Percentiles rank a stretch among this genome's conserved stretches.
Evolutionary conservation across 768 basidiomycete genomes (phyloP).

Genomic region (Mycena epipterygia): DNA sequence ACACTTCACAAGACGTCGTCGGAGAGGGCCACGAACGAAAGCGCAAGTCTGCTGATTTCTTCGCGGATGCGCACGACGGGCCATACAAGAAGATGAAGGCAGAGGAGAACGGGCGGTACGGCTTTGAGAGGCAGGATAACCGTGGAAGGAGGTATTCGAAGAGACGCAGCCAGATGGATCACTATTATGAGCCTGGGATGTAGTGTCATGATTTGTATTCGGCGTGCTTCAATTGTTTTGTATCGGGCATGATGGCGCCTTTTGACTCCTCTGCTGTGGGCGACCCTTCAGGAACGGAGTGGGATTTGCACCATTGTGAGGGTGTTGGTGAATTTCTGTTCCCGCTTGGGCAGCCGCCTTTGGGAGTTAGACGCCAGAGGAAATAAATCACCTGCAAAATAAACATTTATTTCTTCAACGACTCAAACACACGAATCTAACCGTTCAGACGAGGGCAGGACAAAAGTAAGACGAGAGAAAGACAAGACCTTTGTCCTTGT

Average conservation of each 20-base stretch:
- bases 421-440: too few species aligned
- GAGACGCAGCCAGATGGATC: not conserved
- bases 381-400: too few species aligned
- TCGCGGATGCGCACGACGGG: constrained; percentile 6
- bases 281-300: too few species aligned
- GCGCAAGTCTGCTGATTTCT: constrained; percentile 8
- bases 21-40: constrained; percentile 15
- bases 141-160: constrained; percentile 1
- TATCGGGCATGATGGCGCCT: not conserved
- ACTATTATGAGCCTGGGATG: not conserved
- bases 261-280: too few species aligned
- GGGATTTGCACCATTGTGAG: too few species aligned
- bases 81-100: constrained; percentile 13
- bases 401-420: too few species aligned
- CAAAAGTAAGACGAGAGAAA: too few species aligned
- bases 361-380: too few species aligned
- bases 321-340: too few species aligned
- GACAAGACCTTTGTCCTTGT: not conserved
- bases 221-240: not conserved
- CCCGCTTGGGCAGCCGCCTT: too few species aligned
- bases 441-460: too few species aligned
- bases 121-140: not conserved
- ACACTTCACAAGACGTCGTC: not conserved
- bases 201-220: not conserved
- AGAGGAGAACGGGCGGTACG: not conserved